phyloP scores from a whole-genome alignment of 805 yeast species.

The Nakazawaea wyomingensis region DNA sequence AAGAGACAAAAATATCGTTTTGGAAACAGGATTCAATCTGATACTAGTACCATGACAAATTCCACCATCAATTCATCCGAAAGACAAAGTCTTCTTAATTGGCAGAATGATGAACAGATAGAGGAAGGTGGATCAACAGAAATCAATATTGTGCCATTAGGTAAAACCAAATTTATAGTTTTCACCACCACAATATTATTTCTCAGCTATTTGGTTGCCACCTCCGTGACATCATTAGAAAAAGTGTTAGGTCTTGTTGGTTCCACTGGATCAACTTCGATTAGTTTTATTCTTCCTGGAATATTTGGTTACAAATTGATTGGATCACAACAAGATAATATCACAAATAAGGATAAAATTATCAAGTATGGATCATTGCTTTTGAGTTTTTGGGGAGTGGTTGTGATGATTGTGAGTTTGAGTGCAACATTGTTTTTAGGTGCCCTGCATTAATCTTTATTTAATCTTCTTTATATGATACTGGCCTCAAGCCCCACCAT shows the following conservation, averaged over 20 bases:
- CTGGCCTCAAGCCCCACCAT: too few species aligned
- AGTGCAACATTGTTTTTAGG: conserved; percentile 30
- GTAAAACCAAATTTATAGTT: conserved; percentile 25
- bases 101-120: conserved; percentile 15
- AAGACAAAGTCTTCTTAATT: conserved; percentile 16
- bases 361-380: conserved; percentile 47
- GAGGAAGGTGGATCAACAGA: conserved; percentile 14
- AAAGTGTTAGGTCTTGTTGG: conserved; percentile 84
- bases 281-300: conserved; percentile 88
- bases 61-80: conserved; percentile 9
- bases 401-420: conserved; percentile 65
- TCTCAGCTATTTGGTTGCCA: conserved; percentile 58
- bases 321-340: conserved; percentile 34
- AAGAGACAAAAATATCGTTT: conserved; percentile 16
- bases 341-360: conserved; percentile 19
- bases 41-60: conserved; percentile 9
- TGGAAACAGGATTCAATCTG: conserved; percentile 7
- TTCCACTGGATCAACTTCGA: conserved; percentile 88
- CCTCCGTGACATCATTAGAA: conserved; percentile 67
- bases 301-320: conserved; percentile 73
- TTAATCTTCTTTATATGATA: too few species aligned
- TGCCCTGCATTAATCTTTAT: conserved; percentile 26
- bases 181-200: conserved; percentile 41
- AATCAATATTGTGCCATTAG: conserved; percentile 15
- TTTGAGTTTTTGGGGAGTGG: conserved; percentile 62